phyloP scores from a whole-genome alignment of 352 stramenopile genomes.

The Phytophthora quininea region DNA sequence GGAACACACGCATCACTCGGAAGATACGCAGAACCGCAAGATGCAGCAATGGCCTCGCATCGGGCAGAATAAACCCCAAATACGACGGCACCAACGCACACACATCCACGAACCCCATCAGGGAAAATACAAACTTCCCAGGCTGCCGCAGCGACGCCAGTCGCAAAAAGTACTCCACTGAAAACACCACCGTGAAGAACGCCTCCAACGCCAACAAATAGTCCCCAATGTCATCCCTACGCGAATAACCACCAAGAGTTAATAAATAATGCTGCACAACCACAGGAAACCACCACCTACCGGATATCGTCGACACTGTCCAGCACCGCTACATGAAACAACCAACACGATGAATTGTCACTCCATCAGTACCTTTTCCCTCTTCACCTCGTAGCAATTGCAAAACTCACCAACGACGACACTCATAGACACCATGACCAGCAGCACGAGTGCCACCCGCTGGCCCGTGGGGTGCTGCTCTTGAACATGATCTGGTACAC shows the following conservation, averaged over 20 bases:
- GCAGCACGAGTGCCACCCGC: conserved; percentile 57
- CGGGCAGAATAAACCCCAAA: conserved; percentile 59
- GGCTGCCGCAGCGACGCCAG: conserved; percentile 72
- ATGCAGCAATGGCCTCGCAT: conserved; percentile 63
- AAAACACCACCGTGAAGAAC: conserved; percentile 87
- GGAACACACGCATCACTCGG: conserved; percentile 80
- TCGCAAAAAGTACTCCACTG: conserved; percentile 79
- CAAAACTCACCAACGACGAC: conserved; percentile 59
- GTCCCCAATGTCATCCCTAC: conserved; percentile 72
- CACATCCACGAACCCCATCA: conserved; percentile 81
- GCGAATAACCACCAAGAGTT: conserved; percentile 10
- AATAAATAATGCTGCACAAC: conserved; percentile 24
- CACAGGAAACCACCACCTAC: conserved; percentile 41
- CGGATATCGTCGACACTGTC: conserved; percentile 74
- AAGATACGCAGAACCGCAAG: conserved; percentile 79
- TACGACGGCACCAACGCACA: conserved; percentile 83
- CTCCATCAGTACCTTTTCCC: background rate
- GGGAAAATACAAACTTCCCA: conserved; percentile 62
- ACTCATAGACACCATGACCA: conserved; percentile 77
- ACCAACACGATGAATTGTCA: background rate
- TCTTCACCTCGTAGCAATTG: background rate
- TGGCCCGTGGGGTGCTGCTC: conserved; percentile 66
- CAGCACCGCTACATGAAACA: conserved; percentile 63
- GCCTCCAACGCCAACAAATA: conserved; percentile 76
- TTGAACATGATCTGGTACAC: conserved; percentile 77